Percentiles rank a stretch among this genome's conserved stretches.
Evolutionary conservation across 768 basidiomycete genomes (phyloP).

Genomic region (Lactarius pseudohatsudake): DNA sequence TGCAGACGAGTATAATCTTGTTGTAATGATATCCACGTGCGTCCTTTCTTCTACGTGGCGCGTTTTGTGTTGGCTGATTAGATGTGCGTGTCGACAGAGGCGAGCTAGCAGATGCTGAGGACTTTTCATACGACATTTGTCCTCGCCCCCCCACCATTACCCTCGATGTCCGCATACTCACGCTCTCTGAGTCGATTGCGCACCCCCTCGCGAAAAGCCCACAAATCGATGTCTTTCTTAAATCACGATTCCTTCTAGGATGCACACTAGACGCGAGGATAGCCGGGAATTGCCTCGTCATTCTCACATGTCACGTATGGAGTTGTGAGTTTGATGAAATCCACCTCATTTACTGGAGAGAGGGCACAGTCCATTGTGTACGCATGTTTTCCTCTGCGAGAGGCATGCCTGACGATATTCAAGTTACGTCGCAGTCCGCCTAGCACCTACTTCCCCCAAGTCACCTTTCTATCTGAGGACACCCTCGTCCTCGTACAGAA

Average conservation of each 20-base stretch:
- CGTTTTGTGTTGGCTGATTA: not conserved
- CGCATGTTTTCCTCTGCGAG: not conserved
- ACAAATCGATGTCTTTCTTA: slow-evolving; percentile 17
- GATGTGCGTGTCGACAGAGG: not conserved
- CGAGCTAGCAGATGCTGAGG: slow-evolving; percentile 5
- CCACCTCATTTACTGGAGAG: slow-evolving; percentile 23
- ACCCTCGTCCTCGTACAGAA: slow-evolving; percentile 21
- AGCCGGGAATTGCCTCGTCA: slow-evolving; percentile 18
- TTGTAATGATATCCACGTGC: slow-evolving; percentile 19
- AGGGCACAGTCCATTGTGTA: slow-evolving; percentile 19
- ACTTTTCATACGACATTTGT: slow-evolving; percentile 8
- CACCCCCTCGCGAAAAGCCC: slow-evolving; percentile 23
- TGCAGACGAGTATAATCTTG: slow-evolving; percentile 22
- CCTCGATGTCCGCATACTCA: slow-evolving; percentile 22
- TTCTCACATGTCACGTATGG: slow-evolving; percentile 24
- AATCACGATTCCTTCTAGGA: slow-evolving; percentile 22
- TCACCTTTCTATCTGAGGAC: slow-evolving; percentile 23
- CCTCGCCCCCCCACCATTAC: slow-evolving; percentile 13
- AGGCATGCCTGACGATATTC: not conserved
- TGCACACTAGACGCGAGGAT: slow-evolving; percentile 23
- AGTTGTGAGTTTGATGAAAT: slow-evolving; percentile 24
- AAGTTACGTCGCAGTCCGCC: slow-evolving; percentile 24
- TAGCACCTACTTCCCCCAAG: slow-evolving; percentile 22
- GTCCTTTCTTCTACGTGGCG: not conserved
- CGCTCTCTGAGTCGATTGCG: slow-evolving; percentile 18